Conservation (phyloP, 345 rosid genomes). For the Erodium maritimum region DNA sequence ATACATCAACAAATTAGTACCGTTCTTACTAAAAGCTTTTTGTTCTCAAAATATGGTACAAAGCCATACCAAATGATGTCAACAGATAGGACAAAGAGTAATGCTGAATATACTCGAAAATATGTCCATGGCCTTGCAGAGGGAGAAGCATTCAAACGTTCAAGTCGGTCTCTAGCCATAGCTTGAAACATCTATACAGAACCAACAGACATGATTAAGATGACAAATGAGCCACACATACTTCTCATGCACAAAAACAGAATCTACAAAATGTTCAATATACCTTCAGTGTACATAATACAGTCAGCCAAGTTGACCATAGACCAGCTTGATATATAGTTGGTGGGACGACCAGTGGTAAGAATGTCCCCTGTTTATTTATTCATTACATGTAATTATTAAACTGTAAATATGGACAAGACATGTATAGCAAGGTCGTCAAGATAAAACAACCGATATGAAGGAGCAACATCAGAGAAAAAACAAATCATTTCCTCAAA, state of each 20-base stretch:
- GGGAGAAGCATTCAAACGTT: constrained; percentile 91
- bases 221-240: not conserved
- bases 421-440: not conserved
- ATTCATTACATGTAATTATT: constrained; percentile 3
- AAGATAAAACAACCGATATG: not conserved
- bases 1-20: too few species aligned
- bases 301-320: constrained; percentile 83
- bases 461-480: not conserved
- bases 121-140: constrained; percentile 79
- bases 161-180: constrained; percentile 94
- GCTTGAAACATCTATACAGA: constrained; percentile 88
- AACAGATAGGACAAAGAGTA: constrained; percentile 59
- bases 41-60: constrained; percentile 4
- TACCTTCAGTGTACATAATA: constrained; percentile 86
- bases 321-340: constrained; percentile 69
- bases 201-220: constrained; percentile 6
- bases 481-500: not conserved
- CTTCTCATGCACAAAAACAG: constrained; percentile 12
- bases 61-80: constrained; percentile 65
- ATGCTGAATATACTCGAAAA: constrained; percentile 75
- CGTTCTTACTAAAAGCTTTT: not conserved
- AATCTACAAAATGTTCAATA: constrained; percentile 7
- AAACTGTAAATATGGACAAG: constrained; percentile 2
- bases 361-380: constrained; percentile 68
- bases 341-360: constrained; percentile 82